Conservation (phyloP, 2,329 filamentous ascomycete species). For the Fusarium robinianum region DNA sequence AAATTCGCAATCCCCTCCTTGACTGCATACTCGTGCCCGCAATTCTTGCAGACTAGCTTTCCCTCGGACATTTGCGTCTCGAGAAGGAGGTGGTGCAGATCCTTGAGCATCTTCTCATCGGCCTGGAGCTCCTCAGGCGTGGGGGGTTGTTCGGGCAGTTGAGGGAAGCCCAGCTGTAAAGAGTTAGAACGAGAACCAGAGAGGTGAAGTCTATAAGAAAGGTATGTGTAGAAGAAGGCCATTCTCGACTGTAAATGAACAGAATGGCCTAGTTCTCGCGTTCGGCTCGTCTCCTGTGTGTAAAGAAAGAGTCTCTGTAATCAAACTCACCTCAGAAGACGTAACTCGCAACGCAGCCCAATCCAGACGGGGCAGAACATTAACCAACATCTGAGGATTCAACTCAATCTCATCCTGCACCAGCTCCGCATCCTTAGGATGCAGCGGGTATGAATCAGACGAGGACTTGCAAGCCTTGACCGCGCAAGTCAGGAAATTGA, state of each 20-base stretch:
- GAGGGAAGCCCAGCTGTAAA: constrained; percentile 75
- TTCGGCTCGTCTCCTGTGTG: too few species aligned
- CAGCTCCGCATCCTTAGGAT: constrained; percentile 89
- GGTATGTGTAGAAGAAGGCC: too few species aligned
- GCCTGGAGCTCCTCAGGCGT: constrained; percentile 63
- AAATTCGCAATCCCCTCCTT: constrained; percentile 98
- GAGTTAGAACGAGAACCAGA: constrained; percentile 9
- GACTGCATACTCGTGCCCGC: constrained; percentile 90
- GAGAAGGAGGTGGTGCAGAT: constrained; percentile 80
- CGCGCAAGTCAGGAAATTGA: constrained; percentile 96
- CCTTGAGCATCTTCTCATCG: constrained; percentile 72
- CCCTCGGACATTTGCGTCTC: constrained; percentile 91
- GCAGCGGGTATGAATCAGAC: constrained; percentile 81
- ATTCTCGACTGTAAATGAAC: too few species aligned
- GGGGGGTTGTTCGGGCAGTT: constrained; percentile 68
- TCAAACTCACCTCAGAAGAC: constrained; percentile 69
- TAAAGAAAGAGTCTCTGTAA: too few species aligned
- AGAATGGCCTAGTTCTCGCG: too few species aligned
- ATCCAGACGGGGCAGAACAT: constrained; percentile 84
- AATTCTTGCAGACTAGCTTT: constrained; percentile 86
- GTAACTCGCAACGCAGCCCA: constrained; percentile 81
- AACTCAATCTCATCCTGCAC: constrained; percentile 84
- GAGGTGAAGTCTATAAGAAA: background rate
- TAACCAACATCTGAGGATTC: constrained; percentile 79
- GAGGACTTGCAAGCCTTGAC: constrained; percentile 91